Percentiles rank a stretch among this genome's conserved stretches.
Conservation (phyloP, 805 yeast species). For the Lipomyces lipofer region DNA sequence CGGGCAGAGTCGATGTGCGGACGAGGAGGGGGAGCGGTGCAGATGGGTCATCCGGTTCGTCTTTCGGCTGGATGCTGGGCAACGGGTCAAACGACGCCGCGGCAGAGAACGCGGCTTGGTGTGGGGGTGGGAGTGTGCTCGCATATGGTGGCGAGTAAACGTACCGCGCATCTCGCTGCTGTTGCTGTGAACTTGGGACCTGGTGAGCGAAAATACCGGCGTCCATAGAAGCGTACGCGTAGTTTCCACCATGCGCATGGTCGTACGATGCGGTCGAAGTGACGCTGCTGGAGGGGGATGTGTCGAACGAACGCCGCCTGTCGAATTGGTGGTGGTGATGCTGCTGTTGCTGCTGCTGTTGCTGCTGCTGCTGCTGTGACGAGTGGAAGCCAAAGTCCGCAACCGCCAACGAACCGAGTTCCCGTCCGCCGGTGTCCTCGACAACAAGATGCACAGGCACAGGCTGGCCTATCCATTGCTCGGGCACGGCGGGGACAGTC, state of each 20-base stretch:
- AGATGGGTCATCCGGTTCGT: constrained; percentile 5
- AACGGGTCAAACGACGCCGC: neutral
- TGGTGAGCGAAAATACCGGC: neutral
- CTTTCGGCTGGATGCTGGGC: neutral
- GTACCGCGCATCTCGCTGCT: constrained; percentile 5
- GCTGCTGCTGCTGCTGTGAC: constrained; percentile 11
- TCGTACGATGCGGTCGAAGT: constrained; percentile 20
- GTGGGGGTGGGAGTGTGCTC: neutral
- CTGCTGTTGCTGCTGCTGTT: constrained; percentile 17
- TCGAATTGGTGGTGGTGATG: constrained; percentile 11
- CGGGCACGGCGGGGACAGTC: constrained; percentile 22
- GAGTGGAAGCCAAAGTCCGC: constrained; percentile 11
- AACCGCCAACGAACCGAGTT: constrained; percentile 20
- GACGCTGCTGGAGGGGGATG: constrained; percentile 2
- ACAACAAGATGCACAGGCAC: constrained; percentile 21
- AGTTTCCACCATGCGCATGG: neutral
- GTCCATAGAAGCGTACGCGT: neutral
- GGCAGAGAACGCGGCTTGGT: neutral
- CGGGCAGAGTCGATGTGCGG: constrained; percentile 23
- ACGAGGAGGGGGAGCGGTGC: constrained; percentile 12
- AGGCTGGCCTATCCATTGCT: constrained; percentile 19
- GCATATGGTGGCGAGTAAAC: constrained; percentile 2
- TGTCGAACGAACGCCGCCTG: constrained; percentile 4
- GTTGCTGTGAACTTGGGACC: too few relatives aligned
- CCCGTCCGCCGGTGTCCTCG: constrained; percentile 26